A percentile compares a stretch with the other conserved stretches of the same genome.
Conservation (phyloP, 352 stramenopile genomes). For the Peronospora destructor region DNA sequence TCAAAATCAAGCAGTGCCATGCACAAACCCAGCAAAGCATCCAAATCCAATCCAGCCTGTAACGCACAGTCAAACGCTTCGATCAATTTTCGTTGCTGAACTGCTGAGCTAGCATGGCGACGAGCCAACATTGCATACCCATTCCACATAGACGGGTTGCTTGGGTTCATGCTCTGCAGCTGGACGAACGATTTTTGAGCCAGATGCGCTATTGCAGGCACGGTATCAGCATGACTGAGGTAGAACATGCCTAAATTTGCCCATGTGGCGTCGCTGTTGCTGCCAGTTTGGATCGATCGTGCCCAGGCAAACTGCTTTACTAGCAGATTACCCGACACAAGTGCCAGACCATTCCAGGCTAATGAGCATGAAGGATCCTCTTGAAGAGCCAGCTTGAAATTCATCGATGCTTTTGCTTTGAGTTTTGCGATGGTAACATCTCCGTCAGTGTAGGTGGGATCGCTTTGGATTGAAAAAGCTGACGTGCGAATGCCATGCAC, state of each 20-base stretch:
- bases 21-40: constrained; percentile 62
- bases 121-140: constrained; percentile 75
- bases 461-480: constrained; percentile 29
- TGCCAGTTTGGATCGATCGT: constrained; percentile 51
- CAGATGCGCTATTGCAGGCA: constrained; percentile 28
- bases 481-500: constrained; percentile 26
- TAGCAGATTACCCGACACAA: constrained; percentile 49
- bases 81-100: constrained; percentile 43
- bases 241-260: constrained; percentile 85
- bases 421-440: constrained; percentile 19
- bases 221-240: constrained; percentile 33
- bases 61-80: constrained; percentile 77
- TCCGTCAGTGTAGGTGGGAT: background rate
- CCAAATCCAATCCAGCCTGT: constrained; percentile 61
- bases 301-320: constrained; percentile 80
- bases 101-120: constrained; percentile 26
- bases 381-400: constrained; percentile 45
- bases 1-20: constrained; percentile 28
- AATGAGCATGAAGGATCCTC: constrained; percentile 41
- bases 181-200: constrained; percentile 77
- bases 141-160: constrained; percentile 83
- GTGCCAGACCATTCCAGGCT: constrained; percentile 74
- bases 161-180: constrained; percentile 71
- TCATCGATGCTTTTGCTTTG: constrained; percentile 29
- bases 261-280: constrained; percentile 62